A percentile compares a stretch with the other conserved stretches of the same genome.
Conservation (phyloP, 1,284 basidiomycete genomes). For the Malassezia nana region DNA sequence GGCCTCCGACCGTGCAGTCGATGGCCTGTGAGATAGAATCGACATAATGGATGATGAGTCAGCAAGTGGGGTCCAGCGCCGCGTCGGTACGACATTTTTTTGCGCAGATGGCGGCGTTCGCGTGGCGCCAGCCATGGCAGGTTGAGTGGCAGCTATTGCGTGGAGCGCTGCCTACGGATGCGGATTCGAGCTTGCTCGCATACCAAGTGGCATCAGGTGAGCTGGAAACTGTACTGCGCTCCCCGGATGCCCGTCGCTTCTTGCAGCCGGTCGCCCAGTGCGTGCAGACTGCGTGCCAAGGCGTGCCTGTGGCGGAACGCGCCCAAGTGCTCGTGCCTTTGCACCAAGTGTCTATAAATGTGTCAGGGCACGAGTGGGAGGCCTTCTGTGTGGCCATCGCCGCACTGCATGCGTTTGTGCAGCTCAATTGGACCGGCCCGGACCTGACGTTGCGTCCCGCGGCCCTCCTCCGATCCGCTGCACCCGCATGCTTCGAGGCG, state of each 20-base stretch:
- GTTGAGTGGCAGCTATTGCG: slow-evolving; percentile 14
- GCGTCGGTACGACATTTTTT: not conserved
- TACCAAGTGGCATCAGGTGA: not conserved
- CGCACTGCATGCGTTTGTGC: slow-evolving; percentile 77
- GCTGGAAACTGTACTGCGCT: not conserved
- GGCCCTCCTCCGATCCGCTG: slow-evolving; percentile 48
- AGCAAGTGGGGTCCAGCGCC: too few relatives aligned
- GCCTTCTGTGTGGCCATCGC: slow-evolving; percentile 62
- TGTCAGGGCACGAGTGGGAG: slow-evolving; percentile 4
- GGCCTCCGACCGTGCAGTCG: not conserved
- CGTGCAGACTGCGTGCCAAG: not conserved
- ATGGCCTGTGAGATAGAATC: not conserved
- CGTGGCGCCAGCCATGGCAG: slow-evolving; percentile 6
- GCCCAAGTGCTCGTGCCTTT: not conserved
- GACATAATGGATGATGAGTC: not conserved
- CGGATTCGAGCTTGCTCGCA: not conserved
- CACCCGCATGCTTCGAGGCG: slow-evolving; percentile 49
- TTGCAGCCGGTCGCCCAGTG: slow-evolving; percentile 2
- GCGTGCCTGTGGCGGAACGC: not conserved
- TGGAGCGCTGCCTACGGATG: not conserved
- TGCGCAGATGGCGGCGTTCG: not conserved
- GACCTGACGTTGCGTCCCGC: slow-evolving; percentile 52
- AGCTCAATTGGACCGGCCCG: slow-evolving; percentile 94
- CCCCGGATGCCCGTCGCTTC: not conserved
- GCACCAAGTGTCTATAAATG: not conserved